These are phyloP conservation scores for Gautieria morchelliformis DNA, from an alignment of 768 basidiomycete genomes.

Conservation along the genomic window DNA sequence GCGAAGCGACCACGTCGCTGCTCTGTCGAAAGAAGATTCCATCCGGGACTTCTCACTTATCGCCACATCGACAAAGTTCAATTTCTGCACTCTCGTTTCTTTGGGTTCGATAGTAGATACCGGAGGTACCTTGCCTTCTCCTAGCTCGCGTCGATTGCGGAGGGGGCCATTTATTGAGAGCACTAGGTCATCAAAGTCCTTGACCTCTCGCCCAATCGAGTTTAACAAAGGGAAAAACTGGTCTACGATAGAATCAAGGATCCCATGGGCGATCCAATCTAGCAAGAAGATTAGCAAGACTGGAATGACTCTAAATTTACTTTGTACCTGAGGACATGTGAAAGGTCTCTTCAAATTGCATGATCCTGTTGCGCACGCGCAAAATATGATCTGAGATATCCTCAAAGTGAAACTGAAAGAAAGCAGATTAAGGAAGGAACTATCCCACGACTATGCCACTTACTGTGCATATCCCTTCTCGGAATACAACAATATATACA, in stretches of 20 bases:
- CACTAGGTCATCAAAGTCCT: constrained; percentile 66
- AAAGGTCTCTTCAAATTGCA: constrained; percentile 48
- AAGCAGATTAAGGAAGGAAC: background rate
- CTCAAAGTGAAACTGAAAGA: constrained; percentile 74
- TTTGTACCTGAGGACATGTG: constrained; percentile 64
- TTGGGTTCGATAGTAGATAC: background rate
- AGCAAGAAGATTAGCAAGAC: background rate
- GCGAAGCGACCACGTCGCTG: background rate
- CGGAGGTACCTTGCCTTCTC: background rate
- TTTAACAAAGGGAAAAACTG: constrained; percentile 82
- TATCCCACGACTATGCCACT: constrained; percentile 18
- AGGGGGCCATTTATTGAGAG: constrained; percentile 8
- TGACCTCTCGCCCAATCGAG: constrained; percentile 73
- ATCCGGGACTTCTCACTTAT: too few relatives aligned
- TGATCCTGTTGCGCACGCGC: constrained; percentile 62
- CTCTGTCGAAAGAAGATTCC: too few relatives aligned
- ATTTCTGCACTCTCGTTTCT: too few relatives aligned
- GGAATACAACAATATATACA: constrained; percentile 84
- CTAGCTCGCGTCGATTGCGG: background rate
- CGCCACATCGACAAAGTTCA: too few relatives aligned
- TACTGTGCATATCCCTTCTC: constrained; percentile 76
- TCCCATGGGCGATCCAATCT: constrained; percentile 93
- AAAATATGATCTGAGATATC: constrained; percentile 83
- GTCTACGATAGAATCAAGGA: constrained; percentile 90
- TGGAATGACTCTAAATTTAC: background rate